Conservation (phyloP, 352 stramenopile genomes). For the Phytophthora pisi region DNA sequence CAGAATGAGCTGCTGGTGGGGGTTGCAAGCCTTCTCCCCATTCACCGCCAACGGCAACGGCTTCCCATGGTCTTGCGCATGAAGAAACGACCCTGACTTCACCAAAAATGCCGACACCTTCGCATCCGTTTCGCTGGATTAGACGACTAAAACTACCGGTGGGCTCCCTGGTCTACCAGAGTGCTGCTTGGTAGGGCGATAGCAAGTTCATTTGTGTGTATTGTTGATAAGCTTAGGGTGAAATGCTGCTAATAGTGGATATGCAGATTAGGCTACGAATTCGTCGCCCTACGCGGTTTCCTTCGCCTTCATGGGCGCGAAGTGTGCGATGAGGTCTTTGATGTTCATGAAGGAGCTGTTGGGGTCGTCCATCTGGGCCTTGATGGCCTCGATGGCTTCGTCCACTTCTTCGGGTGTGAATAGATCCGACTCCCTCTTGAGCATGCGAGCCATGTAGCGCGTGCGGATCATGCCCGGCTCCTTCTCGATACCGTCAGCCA, state of each 20-base stretch:
- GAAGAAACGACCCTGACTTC: slow-evolving; percentile 6
- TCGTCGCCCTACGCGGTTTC: slow-evolving; percentile 6
- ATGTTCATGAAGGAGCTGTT: slow-evolving; percentile 51
- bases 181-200: not conserved
- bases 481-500: slow-evolving; percentile 64
- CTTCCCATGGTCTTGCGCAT: not conserved
- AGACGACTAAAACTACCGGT: not conserved
- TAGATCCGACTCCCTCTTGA: slow-evolving; percentile 65
- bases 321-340: slow-evolving; percentile 56
- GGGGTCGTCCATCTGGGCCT: slow-evolving; percentile 38
- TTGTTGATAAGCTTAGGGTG: not conserved
- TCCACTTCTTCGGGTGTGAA: slow-evolving; percentile 66
- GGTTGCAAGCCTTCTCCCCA: slow-evolving; percentile 3
- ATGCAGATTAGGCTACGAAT: not conserved
- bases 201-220: not conserved
- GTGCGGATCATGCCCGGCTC: slow-evolving; percentile 56
- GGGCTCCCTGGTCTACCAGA: not conserved
- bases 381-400: slow-evolving; percentile 52
- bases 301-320: slow-evolving; percentile 37
- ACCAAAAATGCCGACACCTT: slow-evolving; percentile 13
- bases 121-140: slow-evolving; percentile 12
- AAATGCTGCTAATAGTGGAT: not conserved
- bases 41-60: slow-evolving; percentile 3
- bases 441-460: slow-evolving; percentile 63
- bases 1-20: slow-evolving; percentile 6